Evolutionary conservation across 2,329 filamentous ascomycete species (phyloP), one percentile per base, ranked within the genome.

Genomic region (Dactylellina leptospora): DNA sequence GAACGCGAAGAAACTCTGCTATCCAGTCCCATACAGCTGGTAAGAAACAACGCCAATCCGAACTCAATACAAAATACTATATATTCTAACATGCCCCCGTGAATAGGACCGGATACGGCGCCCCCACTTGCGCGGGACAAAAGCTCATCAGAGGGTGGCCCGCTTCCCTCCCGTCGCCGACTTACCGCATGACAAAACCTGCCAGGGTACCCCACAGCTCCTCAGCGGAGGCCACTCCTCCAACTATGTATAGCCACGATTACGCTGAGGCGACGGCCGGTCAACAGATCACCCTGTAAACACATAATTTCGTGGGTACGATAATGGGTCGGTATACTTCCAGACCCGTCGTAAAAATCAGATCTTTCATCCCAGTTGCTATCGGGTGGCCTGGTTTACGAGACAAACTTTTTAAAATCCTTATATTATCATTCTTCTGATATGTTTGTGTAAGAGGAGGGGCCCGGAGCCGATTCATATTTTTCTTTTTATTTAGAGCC

Each of bases 271-370:
- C 54, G 13, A 58, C 54, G 8, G 40, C 54, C n/a, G 54, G 54
- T 11, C 54, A 58, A 36, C 38, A 45, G 38, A 47, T 58, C 33
- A 45, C 38, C n/a, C 16, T 58, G 38, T 58, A 47, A 47, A 58
- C 20, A 30, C 20, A 25, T 6, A 47, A 27, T n/a, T n/a, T n/a
- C n/a, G n/a, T n/a, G n/a, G n/a, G n/a, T n/a, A n/a, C n/a, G n/a
- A n/a, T n/a, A n/a, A n/a, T n/a, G n/a, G n/a, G n/a, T n/a, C n/a
- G n/a, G n/a, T n/a, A n/a, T n/a, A n/a, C n/a, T n/a, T n/a, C n/a
- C n/a, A n/a, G n/a, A n/a, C n/a, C n/a, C n/a, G n/a, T n/a, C n/a
- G n/a, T n/a, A n/a, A n/a, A n/a, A n/a, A n/a, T n/a, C n/a, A n/a
- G n/a, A n/a, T n/a, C n/a, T n/a, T n/a, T n/a, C n/a, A n/a, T n/a